phyloP scores from a whole-genome alignment of 1,284 basidiomycete genomes.

The Neotropicomus parvogracilis region DNA sequence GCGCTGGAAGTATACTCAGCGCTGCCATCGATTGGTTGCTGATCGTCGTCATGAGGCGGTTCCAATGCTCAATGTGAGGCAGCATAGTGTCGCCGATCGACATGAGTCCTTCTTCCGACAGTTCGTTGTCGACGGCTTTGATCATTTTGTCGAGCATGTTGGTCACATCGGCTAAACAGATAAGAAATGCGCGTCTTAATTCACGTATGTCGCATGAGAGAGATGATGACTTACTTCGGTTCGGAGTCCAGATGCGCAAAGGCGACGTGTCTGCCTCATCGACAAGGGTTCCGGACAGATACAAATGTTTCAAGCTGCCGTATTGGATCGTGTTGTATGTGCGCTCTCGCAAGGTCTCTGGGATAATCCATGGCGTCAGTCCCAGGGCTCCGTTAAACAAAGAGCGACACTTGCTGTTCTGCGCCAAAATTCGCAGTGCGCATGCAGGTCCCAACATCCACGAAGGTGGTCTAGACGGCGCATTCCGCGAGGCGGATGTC shows the following conservation, averaged over 20 bases:
- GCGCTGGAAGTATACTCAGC: conserved; percentile 10
- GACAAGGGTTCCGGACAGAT: conserved; percentile 18
- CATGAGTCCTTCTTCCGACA: conserved; percentile 22
- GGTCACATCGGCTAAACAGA: conserved; percentile 19
- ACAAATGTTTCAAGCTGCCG: conserved; percentile 19
- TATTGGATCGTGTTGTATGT: conserved; percentile 11
- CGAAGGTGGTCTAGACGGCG: conserved; percentile 10
- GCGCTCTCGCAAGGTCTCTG: conserved; percentile 14
- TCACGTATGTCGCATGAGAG: no score
- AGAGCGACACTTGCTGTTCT: conserved; percentile 7
- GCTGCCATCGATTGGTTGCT: conserved; percentile 1
- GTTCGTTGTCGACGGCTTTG: conserved; percentile 20
- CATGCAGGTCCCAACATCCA: conserved; percentile 26
- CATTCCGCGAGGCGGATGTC: neutral
- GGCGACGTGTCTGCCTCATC: conserved; percentile 13
- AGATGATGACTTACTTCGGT: conserved; percentile 9
- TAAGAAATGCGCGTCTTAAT: neutral
- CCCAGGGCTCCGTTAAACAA: neutral
- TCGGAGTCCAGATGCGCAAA: conserved; percentile 22
- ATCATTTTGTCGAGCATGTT: conserved; percentile 28
- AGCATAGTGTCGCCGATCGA: conserved; percentile 15
- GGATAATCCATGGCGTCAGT: neutral
- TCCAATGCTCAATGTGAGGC: conserved; percentile 21
- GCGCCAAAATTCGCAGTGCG: conserved; percentile 20
- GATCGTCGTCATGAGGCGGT: conserved; percentile 10